Evolutionary conservation across 1,284 basidiomycete genomes (phyloP).

Genomic region (Tilletia walkeri): DNA sequence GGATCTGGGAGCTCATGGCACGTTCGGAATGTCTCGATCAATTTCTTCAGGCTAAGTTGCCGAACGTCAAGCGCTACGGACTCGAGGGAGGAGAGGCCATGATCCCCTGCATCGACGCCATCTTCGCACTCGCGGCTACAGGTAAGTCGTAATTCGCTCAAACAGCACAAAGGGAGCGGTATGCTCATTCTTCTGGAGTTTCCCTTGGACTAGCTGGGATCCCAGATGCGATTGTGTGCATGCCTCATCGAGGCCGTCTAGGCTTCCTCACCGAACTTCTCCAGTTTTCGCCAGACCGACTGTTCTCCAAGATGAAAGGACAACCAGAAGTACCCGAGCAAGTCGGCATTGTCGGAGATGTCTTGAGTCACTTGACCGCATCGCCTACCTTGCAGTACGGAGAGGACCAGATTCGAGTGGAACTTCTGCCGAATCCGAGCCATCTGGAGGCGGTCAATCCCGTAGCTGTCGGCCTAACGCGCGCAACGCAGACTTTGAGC

Average conservation of each 20-base stretch:
- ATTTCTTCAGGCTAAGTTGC: constrained; percentile 77
- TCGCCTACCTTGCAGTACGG: constrained; percentile 53
- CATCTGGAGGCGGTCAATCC: constrained; percentile 85
- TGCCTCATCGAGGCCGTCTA: constrained; percentile 74
- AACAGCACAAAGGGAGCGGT: background rate
- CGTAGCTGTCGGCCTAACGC: constrained; percentile 68
- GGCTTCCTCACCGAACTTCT: constrained; percentile 80
- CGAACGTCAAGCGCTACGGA: constrained; percentile 77
- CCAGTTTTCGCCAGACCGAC: constrained; percentile 55
- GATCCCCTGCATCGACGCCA: constrained; percentile 74
- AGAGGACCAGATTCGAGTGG: constrained; percentile 63
- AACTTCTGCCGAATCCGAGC: constrained; percentile 80
- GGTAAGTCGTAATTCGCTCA: constrained; percentile 57
- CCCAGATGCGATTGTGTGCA: constrained; percentile 66
- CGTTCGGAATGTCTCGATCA: constrained; percentile 77
- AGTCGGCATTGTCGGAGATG: constrained; percentile 52
- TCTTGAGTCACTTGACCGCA: constrained; percentile 10
- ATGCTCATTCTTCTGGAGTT: background rate
- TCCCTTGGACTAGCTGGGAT: constrained; percentile 62
- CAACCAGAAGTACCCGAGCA: constrained; percentile 71
- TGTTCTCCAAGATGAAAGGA: constrained; percentile 83
- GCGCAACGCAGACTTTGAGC: constrained; percentile 31
- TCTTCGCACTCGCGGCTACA: constrained; percentile 69
- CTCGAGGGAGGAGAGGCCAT: constrained; percentile 86
- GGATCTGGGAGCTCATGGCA: constrained; percentile 66